Conservation (phyloP, 2,329 filamentous ascomycete species). For the Hymenoscyphus albidus region DNA sequence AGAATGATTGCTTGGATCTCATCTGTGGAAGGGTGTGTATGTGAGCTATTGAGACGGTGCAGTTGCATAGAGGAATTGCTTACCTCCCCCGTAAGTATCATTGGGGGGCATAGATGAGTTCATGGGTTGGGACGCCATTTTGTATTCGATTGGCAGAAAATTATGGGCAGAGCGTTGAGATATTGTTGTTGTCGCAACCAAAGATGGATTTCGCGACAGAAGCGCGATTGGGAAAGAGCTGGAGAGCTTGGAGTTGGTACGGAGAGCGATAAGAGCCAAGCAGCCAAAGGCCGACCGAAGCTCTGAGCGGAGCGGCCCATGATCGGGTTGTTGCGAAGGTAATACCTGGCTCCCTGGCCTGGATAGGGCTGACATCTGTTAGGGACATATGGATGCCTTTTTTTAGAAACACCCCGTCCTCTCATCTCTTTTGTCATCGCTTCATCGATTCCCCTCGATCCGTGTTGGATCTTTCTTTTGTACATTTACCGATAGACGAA, state of each 20-base stretch:
- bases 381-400: neutral
- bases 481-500: neutral
- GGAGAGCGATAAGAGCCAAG: neutral
- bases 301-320: neutral
- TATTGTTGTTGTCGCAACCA: constrained; percentile 4
- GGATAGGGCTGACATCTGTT: neutral
- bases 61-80: constrained; percentile 21
- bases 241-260: neutral
- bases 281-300: neutral
- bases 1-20: constrained; percentile 96
- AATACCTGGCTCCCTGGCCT: neutral
- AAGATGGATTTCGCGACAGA: neutral
- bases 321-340: neutral
- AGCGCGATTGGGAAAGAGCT: constrained; percentile 1
- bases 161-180: neutral
- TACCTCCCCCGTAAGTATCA: constrained; percentile 62
- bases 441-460: neutral
- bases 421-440: neutral
- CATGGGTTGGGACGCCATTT: constrained; percentile 55
- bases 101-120: constrained; percentile 55
- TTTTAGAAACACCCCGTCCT: neutral
- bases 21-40: constrained; percentile 52
- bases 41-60: constrained; percentile 8
- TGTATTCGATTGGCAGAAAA: constrained; percentile 7
- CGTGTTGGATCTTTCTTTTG: neutral